phyloP scores from a whole-genome alignment of 2,329 filamentous ascomycete genomes.

The Monilinia vaccinii-corymbosi region DNA sequence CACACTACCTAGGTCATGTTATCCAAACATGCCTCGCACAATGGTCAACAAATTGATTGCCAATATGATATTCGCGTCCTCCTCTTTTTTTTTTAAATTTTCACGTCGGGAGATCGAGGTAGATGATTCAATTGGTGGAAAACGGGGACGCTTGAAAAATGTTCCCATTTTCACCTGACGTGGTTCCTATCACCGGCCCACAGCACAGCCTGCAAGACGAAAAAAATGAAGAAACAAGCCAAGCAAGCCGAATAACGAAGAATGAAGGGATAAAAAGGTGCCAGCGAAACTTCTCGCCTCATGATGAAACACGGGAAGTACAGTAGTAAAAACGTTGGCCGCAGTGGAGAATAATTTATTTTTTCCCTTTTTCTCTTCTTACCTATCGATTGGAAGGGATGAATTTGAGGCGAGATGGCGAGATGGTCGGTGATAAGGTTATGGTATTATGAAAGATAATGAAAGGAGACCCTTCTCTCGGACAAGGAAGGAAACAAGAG shows the following conservation, averaged over 20 bases:
- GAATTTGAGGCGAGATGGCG: background rate
- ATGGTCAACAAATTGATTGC: background rate
- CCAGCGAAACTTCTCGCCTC: constrained; percentile 7
- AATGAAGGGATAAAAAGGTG: background rate
- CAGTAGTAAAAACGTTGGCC: background rate
- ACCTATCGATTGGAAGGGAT: too few relatives aligned
- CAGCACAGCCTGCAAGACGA: too few relatives aligned
- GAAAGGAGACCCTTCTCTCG: background rate
- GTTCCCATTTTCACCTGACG: constrained; percentile 8
- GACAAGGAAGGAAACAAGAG: background rate
- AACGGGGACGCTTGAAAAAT: background rate
- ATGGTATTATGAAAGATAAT: background rate
- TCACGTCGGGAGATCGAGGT: background rate
- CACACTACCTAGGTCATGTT: background rate
- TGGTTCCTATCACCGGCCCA: constrained; percentile 4
- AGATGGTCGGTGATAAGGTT: too few relatives aligned
- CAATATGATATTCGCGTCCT: background rate
- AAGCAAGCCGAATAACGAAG: background rate
- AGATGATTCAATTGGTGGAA: background rate
- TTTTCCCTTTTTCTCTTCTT: background rate
- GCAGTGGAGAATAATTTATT: background rate
- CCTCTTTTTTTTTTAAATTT: background rate
- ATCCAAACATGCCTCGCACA: background rate
- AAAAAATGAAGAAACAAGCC: background rate
- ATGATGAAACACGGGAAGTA: constrained; percentile 3